phyloP scores from a whole-genome alignment of 1,284 basidiomycete genomes.

The Leccinum subfulvum region DNA sequence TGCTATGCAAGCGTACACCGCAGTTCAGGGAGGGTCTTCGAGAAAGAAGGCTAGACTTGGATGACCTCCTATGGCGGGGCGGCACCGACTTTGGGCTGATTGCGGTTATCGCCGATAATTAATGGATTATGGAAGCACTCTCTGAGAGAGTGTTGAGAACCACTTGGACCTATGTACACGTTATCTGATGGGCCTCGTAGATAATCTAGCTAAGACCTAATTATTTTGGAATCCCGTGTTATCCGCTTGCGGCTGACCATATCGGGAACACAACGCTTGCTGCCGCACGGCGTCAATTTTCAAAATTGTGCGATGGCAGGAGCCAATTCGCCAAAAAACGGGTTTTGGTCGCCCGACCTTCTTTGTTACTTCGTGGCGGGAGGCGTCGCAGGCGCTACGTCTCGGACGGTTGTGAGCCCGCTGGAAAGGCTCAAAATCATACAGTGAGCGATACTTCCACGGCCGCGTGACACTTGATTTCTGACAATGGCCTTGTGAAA shows the following conservation, averaged over 20 bases:
- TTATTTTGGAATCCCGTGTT: not conserved
- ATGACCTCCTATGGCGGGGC: constrained; percentile 18
- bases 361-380: constrained; percentile 64
- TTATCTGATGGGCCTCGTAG: not conserved
- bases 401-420: constrained; percentile 89
- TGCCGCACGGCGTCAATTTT: constrained; percentile 4
- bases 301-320: constrained; percentile 19
- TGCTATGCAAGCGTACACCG: constrained; percentile 35
- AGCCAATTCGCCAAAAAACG: constrained; percentile 29
- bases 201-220: not conserved
- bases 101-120: not conserved
- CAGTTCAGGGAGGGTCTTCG: constrained; percentile 34
- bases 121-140: not conserved
- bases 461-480: not conserved
- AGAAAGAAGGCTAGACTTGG: constrained; percentile 48
- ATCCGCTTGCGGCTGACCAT: not conserved
- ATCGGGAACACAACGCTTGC: not conserved
- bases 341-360: constrained; percentile 31
- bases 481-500: constrained; percentile 8
- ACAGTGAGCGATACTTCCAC: constrained; percentile 56
- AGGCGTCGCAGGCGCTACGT: constrained; percentile 79
- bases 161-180: not conserved
- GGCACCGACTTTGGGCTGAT: not conserved
- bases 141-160: not conserved
- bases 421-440: constrained; percentile 94